These are phyloP conservation scores for Ceratobasidium sp. DNA, from an alignment of 1,284 basidiomycete genomes.

Conservation along the genomic window DNA sequence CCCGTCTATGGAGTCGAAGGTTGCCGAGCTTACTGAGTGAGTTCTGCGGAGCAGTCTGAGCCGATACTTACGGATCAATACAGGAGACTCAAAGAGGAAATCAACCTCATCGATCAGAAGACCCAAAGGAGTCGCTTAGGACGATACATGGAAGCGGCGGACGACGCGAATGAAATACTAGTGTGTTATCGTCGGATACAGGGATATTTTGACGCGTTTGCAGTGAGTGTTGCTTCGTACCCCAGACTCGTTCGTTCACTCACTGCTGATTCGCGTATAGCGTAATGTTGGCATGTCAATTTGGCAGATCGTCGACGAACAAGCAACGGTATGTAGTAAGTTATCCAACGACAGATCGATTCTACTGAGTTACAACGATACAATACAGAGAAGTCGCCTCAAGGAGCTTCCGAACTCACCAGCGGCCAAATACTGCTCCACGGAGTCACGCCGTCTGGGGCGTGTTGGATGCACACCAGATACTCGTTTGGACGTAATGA, in stretches of 20 bases:
- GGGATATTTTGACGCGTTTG: neutral
- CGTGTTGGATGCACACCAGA: no score
- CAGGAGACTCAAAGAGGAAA: neutral
- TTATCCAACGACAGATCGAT: neutral
- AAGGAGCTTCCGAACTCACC: neutral
- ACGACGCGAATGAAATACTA: neutral
- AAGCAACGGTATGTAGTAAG: neutral
- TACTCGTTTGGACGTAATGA: neutral
- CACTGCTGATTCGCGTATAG: neutral
- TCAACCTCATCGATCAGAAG: neutral
- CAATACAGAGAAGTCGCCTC: neutral
- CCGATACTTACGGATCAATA: neutral
- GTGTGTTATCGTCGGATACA: neutral
- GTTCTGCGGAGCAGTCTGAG: neutral
- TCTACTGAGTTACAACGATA: no score
- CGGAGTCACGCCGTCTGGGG: no score
- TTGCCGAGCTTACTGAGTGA: neutral
- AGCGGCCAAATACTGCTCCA: neutral
- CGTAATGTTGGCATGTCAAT: neutral
- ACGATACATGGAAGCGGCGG: neutral
- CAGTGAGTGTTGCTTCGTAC: neutral
- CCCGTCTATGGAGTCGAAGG: neutral
- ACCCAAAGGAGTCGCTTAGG: neutral
- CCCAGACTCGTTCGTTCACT: neutral
- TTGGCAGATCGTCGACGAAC: neutral